phyloP scores from a whole-genome alignment of 345 rosid genomes.

The Atalantia buxifolia region DNA sequence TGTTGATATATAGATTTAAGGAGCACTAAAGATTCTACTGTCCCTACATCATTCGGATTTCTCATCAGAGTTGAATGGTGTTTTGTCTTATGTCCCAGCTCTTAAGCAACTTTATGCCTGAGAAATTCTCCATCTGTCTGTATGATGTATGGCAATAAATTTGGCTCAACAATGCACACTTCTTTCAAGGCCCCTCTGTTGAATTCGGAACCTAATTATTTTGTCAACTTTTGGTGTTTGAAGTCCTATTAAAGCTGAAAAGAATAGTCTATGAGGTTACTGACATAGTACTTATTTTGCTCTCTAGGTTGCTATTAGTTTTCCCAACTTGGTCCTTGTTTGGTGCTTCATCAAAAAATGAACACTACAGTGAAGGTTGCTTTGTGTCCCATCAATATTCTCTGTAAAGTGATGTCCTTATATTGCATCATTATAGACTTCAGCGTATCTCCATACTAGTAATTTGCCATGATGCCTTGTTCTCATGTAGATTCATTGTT shows the following conservation, averaged over 20 bases:
- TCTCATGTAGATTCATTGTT: not conserved
- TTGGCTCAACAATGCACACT: constrained; percentile 22
- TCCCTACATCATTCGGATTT: not conserved
- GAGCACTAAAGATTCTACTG: not conserved
- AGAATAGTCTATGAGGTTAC: not conserved
- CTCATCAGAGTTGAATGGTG: not conserved
- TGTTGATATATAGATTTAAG: not conserved
- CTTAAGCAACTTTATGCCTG: not conserved
- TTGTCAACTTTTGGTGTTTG: constrained; percentile 8
- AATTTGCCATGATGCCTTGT: not conserved
- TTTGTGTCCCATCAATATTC: not conserved
- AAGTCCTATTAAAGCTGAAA: constrained; percentile 20
- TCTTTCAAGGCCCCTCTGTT: constrained; percentile 12
- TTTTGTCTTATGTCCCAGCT: constrained; percentile 6
- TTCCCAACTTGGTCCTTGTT: constrained; percentile 5
- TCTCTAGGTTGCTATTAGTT: constrained; percentile 6
- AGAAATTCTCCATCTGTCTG: not conserved
- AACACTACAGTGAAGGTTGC: constrained; percentile 1
- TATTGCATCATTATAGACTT: not conserved
- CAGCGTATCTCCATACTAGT: not conserved
- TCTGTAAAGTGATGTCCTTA: not conserved
- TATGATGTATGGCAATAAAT: not conserved
- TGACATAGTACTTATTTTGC: not conserved
- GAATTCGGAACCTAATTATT: not conserved
- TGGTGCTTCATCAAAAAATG: constrained; percentile 4